Conservation (phyloP, 805 yeast genomes). For the Cyberlindnera xylosilytica region DNA sequence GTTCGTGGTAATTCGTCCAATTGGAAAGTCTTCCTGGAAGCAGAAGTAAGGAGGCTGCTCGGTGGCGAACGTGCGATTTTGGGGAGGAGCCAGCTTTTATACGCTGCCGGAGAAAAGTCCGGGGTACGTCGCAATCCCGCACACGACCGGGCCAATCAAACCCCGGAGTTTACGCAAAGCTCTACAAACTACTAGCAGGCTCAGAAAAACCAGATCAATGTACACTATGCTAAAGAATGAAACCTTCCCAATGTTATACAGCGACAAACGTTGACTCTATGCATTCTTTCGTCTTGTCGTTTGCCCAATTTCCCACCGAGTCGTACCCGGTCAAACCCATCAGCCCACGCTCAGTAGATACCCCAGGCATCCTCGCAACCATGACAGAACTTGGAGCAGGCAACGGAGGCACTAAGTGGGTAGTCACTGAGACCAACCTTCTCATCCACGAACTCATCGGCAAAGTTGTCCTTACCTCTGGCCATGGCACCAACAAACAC, state of each 20-base stretch:
- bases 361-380: slow-evolving; percentile 99
- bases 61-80: too few relatives aligned
- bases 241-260: neutral
- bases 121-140: slow-evolving; percentile 5
- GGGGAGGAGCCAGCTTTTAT: neutral
- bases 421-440: slow-evolving; percentile 94
- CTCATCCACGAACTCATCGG: slow-evolving; percentile 95
- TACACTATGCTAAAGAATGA: neutral
- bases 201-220: neutral
- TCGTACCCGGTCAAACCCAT: too few relatives aligned
- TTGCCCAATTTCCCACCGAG: too few relatives aligned
- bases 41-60: too few relatives aligned
- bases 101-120: slow-evolving; percentile 7
- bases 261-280: neutral
- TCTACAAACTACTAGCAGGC: neutral
- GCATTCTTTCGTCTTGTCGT: neutral
- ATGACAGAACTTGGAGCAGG: slow-evolving; percentile 96
- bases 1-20: neutral
- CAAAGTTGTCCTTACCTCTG: slow-evolving; percentile 94
- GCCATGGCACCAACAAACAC: slow-evolving; percentile 99
- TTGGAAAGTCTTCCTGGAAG: too few relatives aligned
- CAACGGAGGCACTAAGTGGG: slow-evolving; percentile 95
- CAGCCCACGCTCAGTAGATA: slow-evolving; percentile 38
- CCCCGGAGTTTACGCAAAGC: too few relatives aligned
- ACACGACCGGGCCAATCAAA: neutral